Percentiles rank a stretch among this genome's conserved stretches.
Evolutionary conservation across 257 asterid genomes (phyloP).

Genomic region (Haberlea rhodopensis): DNA sequence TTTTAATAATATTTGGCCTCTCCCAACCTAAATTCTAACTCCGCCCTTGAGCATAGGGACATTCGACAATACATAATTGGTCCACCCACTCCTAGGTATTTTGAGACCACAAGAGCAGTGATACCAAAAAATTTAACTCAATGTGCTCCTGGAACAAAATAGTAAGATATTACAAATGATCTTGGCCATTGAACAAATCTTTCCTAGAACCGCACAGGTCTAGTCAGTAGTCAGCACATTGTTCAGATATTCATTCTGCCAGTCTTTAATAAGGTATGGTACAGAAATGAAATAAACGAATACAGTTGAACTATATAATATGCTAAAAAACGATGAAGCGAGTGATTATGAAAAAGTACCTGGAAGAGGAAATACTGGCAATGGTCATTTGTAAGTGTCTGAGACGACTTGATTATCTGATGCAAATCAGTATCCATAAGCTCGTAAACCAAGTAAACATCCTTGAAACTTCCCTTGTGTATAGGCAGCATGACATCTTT

Average conservation of each 20-base stretch:
- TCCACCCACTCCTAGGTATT: no score
- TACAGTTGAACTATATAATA: background rate
- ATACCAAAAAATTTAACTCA: no score
- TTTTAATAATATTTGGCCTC: no score
- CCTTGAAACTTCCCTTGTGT: slow-evolving; percentile 50
- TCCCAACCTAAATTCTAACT: no score
- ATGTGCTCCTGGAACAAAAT: background rate
- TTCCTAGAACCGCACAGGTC: background rate
- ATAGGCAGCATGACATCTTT: slow-evolving; percentile 64
- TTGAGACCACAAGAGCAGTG: background rate
- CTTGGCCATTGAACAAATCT: background rate
- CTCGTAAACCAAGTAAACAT: slow-evolving; percentile 61
- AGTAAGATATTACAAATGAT: background rate
- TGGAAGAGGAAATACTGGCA: slow-evolving; percentile 65
- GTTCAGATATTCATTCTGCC: background rate
- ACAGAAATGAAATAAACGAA: background rate
- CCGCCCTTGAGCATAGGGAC: no score
- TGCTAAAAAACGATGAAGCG: background rate
- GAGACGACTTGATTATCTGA: slow-evolving; percentile 63
- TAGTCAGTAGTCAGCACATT: background rate
- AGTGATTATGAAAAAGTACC: slow-evolving; percentile 31
- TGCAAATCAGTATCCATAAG: slow-evolving; percentile 66
- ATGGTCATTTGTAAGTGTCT: slow-evolving; percentile 55
- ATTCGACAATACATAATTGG: no score
- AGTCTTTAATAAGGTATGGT: background rate